These are phyloP conservation scores for Pseudisothecium myosuroides DNA, from an alignment of 225 moss, liverwort and hornwort genomes.

Conservation along the genomic window DNA sequence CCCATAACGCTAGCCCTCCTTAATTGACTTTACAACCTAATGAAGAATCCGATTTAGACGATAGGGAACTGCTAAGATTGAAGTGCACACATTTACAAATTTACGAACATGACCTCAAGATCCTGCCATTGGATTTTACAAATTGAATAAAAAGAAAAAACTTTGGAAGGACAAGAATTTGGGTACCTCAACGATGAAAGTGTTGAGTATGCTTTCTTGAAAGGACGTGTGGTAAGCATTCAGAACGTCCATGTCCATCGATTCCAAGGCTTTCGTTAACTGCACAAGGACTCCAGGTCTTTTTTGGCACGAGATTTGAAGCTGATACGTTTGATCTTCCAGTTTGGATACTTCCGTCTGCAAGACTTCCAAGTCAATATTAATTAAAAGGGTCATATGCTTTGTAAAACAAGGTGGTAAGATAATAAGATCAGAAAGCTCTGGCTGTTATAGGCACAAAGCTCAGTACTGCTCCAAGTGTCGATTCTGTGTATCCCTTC, in stretches of 20 bases:
- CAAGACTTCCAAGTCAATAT: neutral
- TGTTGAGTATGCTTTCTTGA: slow-evolving; percentile 38
- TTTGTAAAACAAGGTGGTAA: neutral
- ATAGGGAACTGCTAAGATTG: neutral
- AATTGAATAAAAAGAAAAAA: neutral
- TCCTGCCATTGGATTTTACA: neutral
- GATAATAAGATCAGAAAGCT: neutral
- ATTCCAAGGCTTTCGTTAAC: slow-evolving; percentile 28
- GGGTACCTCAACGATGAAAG: slow-evolving; percentile 30
- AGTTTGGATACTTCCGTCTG: slow-evolving; percentile 33
- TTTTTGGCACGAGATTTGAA: slow-evolving; percentile 27
- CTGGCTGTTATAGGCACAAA: neutral
- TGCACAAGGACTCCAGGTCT: slow-evolving; percentile 28
- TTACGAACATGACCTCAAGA: neutral
- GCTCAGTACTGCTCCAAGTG: neutral
- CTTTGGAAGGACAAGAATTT: neutral
- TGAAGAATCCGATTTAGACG: neutral
- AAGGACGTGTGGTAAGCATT: slow-evolving; percentile 32
- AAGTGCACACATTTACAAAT: neutral
- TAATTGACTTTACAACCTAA: neutral
- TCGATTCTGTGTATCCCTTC: neutral
- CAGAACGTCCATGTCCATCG: slow-evolving; percentile 21
- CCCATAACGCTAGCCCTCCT: neutral
- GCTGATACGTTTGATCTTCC: slow-evolving; percentile 22
- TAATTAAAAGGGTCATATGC: neutral